Base-by-base conservation (phyloP, 495 filamentous ascomycete genomes). In the Aspergillus panamensis region DNA sequence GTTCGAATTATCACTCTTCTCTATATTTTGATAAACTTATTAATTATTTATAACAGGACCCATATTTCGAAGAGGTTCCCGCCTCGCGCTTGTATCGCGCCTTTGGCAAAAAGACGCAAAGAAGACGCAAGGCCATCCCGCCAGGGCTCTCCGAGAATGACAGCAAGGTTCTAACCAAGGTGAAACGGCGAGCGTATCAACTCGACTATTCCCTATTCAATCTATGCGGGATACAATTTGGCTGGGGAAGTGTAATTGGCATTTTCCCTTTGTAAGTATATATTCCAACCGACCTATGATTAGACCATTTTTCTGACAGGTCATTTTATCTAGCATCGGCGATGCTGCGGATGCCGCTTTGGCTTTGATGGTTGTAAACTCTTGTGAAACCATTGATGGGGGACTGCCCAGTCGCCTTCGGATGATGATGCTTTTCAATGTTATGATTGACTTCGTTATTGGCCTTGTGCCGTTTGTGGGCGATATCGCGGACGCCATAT, bases 401-500 rank as follows among this genome's bases (percentile, higher is more conserved):
- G 84, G 85, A 7, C 83, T 96, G 29, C 86, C 85, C 5, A 45
- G 64, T 16, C 55, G 58, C 1, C 65, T 92, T 33, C 74, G 71
- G 40, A 68, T 67, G n/a, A 73, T 75, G 63, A 96, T 97, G 93
- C 55, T 89, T 51, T 69, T 89, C 56, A 90, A 95, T 69, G 80
- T 97, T 44, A 48, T 84, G 3, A 50, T 92, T 29, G 94, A 97
- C 69, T 89, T 95, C 60, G 63, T 83, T 51, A 78, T 96, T 42
- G 94, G 94, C 13, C 74, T 98, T 8, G 75, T 96, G 17, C 94
- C 94, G 0, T 82, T 97, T 60, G 52, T 96, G 6, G 94, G 94
- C 17, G 94, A 97, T 63, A 21, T 97, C 21, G 81, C 81, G 35
- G 94, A 97, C 66, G 83, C 82, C 7, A 63, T 80, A 2, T 84